Base-by-base conservation (phyloP, 1,284 basidiomycete genomes). In the Moniliophthora roreri region DNA sequence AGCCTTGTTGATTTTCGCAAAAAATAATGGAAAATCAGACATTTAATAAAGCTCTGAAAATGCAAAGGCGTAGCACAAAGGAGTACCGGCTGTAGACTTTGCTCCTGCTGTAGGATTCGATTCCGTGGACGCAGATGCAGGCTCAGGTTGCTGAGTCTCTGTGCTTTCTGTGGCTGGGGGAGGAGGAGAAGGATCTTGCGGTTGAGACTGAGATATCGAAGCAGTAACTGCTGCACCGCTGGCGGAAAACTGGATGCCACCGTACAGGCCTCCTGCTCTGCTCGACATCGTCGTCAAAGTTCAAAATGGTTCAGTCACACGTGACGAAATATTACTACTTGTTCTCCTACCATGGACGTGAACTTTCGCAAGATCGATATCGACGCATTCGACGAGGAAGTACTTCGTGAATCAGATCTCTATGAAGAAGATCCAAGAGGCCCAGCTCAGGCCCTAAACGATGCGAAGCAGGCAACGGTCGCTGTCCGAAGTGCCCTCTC, bases 281-380 rank as follows among this genome's bases (percentile, higher is more conserved):
- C 82, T 81, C 51, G 84, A 85, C 86, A 88, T 88, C 58, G 62
- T 73, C 63, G 67, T 63, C 41, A 21, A 42, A 42, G 16, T 18
- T 39, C 24, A 50, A 23, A 36, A 26, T n/a, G 28, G 21, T 15
- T 23, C n/a, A 16, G 28, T 2, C 41, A 41, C 46, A 49, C 45
- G 48, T 54, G 42, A 54, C n/a, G n/a, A 26, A 24, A 16, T 40
- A 39, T 39, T 39, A 24, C 34, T 44, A 21, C 3, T 40, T 26
- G 20, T n/a, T n/a, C 21, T 26, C 13, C 36, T 26, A 70, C 62
- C 45, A 92, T 92, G 89, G 82, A 88, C 58, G 77, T 75, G 62
- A 83, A 84, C 57, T 97, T 94, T 72, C 81, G 95, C 60, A 95
- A 95, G 74, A 95, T 98, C 74, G 90, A 98, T 72, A 91, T 98